Base-by-base conservation (phyloP, 2,329 filamentous ascomycete genomes). In the Epichloe festucae region DNA sequence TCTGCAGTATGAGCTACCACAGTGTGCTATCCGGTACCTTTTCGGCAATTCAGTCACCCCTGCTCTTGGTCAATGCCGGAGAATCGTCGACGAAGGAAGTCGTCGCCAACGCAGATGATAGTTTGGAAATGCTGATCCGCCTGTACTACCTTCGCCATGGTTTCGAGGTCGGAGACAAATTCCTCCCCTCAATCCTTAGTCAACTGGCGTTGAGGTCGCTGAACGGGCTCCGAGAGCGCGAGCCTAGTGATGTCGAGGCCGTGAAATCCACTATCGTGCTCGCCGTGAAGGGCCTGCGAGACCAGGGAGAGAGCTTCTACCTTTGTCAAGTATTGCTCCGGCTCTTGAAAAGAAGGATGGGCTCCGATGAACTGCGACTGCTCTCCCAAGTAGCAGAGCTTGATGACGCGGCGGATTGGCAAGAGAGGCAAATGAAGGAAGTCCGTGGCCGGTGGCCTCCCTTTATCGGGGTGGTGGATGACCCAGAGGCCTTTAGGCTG, bases 221-320 rank as follows among this genome's bases (percentile, higher is more conserved):
- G 51, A 62, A 6, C 3, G 54, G 58, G 11, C 61, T 69, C 10
- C 47, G 50, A 3, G 49, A 57, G 6, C 19, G 55, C 0, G 54
- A 47, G 0, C 15, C 34, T 1, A 12, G 41, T 2, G 46, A 59
- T 41, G 48, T 61, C 1, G 61, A 67, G 40, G 43, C 54, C 0
- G 43, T 68, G 15, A 59, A 63, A 12, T 65, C 67, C 0, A 65
- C 62, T 0, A 59, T 69, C 1, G 54, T 70, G 15, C 54, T 70
- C 1, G 56, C 62, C 8, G 63, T 62, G 1, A 63, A 67, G 35
- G 67, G 67, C 0, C 50, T 69, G 31, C 31, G 31, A 31, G 31
- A 31, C 31, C 31, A 11, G 31, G 27, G 31, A 31, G 31, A 31
- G 31, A 31, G 31, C 31, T 31, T 31, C 31, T 31, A 31, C 8